These are phyloP conservation scores for Xanthoparmelia taractica DNA, from an alignment of 495 filamentous ascomycete genomes.

Conservation along the genomic window DNA sequence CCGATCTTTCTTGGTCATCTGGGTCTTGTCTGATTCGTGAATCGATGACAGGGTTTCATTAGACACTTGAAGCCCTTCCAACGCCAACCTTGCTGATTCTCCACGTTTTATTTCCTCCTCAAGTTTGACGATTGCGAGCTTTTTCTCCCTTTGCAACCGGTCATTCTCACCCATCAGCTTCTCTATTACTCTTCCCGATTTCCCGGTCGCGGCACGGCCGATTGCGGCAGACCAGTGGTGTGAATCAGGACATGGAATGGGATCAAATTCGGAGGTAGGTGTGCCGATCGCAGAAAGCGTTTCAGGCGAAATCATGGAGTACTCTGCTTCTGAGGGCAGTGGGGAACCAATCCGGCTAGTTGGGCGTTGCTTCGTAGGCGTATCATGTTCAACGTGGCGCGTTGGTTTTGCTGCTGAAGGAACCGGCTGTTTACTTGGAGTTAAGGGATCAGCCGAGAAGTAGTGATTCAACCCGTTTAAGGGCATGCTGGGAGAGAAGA, in stretches of 20 bases:
- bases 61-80: constrained; percentile 65
- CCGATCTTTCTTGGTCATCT: constrained; percentile 67
- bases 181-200: constrained; percentile 91
- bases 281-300: constrained; percentile 32
- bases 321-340: constrained; percentile 26
- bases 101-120: constrained; percentile 44
- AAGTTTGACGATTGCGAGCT: constrained; percentile 53
- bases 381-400: constrained; percentile 8
- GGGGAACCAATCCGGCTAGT: constrained; percentile 13
- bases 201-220: constrained; percentile 72
- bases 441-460: constrained; percentile 13
- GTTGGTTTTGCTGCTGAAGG: neutral
- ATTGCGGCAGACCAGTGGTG: constrained; percentile 61
- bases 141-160: constrained; percentile 68
- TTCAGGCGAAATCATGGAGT: constrained; percentile 22
- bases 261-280: constrained; percentile 33
- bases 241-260: constrained; percentile 16
- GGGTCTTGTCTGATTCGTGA: constrained; percentile 64
- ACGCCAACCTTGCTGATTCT: constrained; percentile 64
- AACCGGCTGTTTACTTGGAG: constrained; percentile 13
- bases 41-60: constrained; percentile 55
- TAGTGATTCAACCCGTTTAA: constrained; percentile 14
- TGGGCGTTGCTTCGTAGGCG: constrained; percentile 15
- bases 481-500: constrained; percentile 23
- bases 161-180: constrained; percentile 84